Conservation (phyloP, 2,329 filamentous ascomycete genomes). For the Rhynchosporium graminicola region DNA sequence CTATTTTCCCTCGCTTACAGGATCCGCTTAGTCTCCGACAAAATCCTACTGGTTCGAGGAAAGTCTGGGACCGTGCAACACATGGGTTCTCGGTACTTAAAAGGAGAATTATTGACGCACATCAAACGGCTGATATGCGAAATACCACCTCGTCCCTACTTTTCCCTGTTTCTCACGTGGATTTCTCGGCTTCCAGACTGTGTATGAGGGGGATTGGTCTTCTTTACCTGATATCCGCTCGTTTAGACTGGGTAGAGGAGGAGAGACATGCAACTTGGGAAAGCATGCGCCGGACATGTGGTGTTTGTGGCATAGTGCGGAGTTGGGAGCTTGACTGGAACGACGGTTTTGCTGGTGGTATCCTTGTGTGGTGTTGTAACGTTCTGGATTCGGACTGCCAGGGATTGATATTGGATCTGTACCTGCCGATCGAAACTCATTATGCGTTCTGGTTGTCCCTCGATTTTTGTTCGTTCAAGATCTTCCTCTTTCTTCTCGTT, state of each 20-base stretch:
- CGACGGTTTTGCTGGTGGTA: neutral
- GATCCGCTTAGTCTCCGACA: neutral
- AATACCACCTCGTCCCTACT: neutral
- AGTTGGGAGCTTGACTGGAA: neutral
- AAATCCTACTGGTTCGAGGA: neutral
- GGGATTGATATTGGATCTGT: neutral
- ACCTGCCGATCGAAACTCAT: neutral
- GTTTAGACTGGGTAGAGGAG: neutral
- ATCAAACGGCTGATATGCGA: constrained; percentile 2
- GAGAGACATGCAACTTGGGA: neutral
- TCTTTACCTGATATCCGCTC: neutral
- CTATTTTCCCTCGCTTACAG: neutral
- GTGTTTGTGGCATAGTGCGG: constrained; percentile 4
- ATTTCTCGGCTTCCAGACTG: neutral
- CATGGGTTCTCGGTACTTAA: constrained; percentile 1
- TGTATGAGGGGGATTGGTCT: neutral
- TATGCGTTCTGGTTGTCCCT: neutral
- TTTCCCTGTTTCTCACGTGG: constrained; percentile 7
- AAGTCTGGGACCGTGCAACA: neutral
- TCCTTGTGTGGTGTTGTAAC: neutral
- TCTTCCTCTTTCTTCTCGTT: neutral
- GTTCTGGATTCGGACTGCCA: neutral
- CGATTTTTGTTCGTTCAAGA: neutral
- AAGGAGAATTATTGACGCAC: constrained; percentile 8
- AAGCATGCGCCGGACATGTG: neutral